Percentiles rank a stretch among this genome's conserved stretches.
These are phyloP conservation scores for Didymella exigua DNA, from an alignment of 2,329 filamentous ascomycete genomes.

Conservation along the genomic window DNA sequence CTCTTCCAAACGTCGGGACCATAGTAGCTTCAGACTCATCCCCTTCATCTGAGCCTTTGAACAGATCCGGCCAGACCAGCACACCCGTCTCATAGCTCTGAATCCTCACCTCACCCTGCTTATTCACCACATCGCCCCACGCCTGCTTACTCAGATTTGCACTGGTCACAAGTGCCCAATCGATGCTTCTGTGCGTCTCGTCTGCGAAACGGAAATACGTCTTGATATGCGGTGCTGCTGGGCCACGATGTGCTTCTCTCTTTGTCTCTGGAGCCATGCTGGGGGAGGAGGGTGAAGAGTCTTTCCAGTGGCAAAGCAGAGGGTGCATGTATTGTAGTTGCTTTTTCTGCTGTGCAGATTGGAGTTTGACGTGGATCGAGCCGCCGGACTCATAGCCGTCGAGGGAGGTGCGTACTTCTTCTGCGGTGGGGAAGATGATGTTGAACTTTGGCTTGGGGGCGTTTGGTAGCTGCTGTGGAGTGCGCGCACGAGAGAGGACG, in stretches of 20 bases:
- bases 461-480: background rate
- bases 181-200: constrained; percentile 58
- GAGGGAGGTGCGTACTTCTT: constrained; percentile 76
- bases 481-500: constrained; percentile 33
- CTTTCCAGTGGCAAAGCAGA: constrained; percentile 75
- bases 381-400: constrained; percentile 78
- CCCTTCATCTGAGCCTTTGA: constrained; percentile 21
- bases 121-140: constrained; percentile 72
- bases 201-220: constrained; percentile 76
- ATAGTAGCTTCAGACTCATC: constrained; percentile 55
- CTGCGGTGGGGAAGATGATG: constrained; percentile 79
- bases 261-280: background rate
- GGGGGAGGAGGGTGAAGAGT: background rate
- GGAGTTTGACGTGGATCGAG: constrained; percentile 82
- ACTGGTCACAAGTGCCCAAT: constrained; percentile 88
- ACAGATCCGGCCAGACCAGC: constrained; percentile 74
- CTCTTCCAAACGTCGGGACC: constrained; percentile 70
- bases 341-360: constrained; percentile 71
- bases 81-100: constrained; percentile 86
- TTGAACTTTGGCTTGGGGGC: constrained; percentile 60
- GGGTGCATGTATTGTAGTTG: constrained; percentile 76
- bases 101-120: constrained; percentile 67
- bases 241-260: constrained; percentile 42
- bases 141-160: constrained; percentile 91
- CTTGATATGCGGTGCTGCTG: constrained; percentile 86